Conservation (phyloP, 768 basidiomycete species). For the Pisolithus albus region DNA sequence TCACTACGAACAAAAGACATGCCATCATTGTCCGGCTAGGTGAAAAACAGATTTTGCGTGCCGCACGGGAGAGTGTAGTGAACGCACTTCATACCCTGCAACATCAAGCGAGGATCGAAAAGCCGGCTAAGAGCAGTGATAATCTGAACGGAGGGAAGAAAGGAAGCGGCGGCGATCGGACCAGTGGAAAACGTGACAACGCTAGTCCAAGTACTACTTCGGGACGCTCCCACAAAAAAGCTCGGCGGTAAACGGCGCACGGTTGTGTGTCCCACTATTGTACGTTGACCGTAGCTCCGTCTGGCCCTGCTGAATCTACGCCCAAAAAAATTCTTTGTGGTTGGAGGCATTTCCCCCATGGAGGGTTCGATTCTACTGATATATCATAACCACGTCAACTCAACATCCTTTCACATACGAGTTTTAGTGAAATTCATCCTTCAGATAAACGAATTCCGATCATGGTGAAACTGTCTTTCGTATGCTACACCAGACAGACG, state of each 20-base stretch:
- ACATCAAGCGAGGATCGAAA: not conserved
- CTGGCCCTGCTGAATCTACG: not conserved
- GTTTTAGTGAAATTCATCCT: too few relatives aligned
- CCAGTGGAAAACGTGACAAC: conserved; percentile 12
- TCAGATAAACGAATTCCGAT: too few relatives aligned
- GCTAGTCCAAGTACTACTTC: conserved; percentile 1
- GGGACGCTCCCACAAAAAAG: conserved; percentile 13
- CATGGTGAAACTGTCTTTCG: too few relatives aligned
- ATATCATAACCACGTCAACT: too few relatives aligned
- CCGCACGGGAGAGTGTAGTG: conserved; percentile 14
- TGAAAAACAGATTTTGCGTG: conserved; percentile 64
- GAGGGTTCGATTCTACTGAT: too few relatives aligned
- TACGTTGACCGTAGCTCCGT: not conserved
- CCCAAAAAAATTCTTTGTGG: not conserved
- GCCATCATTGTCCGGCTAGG: conserved; percentile 72
- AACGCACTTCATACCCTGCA: conserved; percentile 5
- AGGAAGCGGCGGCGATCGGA: not conserved
- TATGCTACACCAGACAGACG: too few relatives aligned
- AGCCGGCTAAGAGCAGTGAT: not conserved
- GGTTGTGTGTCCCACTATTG: too few relatives aligned
- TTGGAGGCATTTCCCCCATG: too few relatives aligned
- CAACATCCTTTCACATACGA: too few relatives aligned
- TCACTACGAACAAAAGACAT: conserved; percentile 43
- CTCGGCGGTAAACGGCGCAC: conserved; percentile 10
- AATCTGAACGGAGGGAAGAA: not conserved